These are phyloP conservation scores for Phragmites australis DNA, from an alignment of 176 grass and related monocot species.

Conservation along the genomic window DNA sequence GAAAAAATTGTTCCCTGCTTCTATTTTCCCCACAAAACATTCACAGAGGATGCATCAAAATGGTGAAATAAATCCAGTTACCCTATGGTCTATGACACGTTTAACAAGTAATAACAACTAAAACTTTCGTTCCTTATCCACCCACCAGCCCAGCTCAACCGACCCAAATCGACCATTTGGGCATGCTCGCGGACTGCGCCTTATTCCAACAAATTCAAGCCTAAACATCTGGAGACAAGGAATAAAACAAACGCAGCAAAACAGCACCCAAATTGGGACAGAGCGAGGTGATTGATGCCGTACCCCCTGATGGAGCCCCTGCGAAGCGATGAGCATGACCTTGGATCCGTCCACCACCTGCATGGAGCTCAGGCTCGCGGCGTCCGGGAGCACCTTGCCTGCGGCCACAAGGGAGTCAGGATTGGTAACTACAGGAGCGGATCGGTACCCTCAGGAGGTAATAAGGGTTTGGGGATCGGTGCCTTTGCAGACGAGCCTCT, in stretches of 20 bases:
- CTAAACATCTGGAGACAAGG: background rate
- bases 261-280: background rate
- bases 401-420: conserved; percentile 13
- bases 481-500: conserved; percentile 98
- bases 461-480: conserved; percentile 11
- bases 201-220: background rate
- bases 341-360: conserved; percentile 70
- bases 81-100: background rate
- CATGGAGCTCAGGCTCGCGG: conserved; percentile 54
- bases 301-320: conserved; percentile 97
- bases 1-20: background rate
- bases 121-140: background rate
- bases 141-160: background rate
- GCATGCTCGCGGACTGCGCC: background rate
- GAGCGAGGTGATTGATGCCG: conserved; percentile 23
- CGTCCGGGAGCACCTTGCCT: conserved; percentile 78
- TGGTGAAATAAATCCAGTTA: background rate
- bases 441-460: background rate
- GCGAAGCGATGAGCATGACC: conserved; percentile 85
- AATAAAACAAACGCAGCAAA: background rate
- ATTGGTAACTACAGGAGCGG: background rate
- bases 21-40: background rate
- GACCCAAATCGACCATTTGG: background rate
- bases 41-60: conserved; percentile 9
- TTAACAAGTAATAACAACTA: background rate